Percentiles rank a stretch among this genome's conserved stretches.
Conservation (phyloP, 345 rosid genomes). For the Excoecaria cochinchinensis region DNA sequence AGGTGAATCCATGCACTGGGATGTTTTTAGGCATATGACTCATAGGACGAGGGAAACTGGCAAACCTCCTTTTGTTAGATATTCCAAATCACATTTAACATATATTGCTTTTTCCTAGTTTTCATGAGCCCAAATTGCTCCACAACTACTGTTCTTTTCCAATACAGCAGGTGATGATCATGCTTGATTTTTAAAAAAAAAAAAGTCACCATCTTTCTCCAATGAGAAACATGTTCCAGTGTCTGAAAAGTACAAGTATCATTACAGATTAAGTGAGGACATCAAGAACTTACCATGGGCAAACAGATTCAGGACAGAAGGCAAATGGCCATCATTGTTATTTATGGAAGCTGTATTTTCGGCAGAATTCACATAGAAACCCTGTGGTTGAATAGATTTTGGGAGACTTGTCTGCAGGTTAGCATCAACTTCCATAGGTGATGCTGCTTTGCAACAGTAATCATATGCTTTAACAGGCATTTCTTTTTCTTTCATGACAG, state of each 20-base stretch:
- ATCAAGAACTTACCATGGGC: slow-evolving; percentile 54
- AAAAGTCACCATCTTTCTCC: background rate
- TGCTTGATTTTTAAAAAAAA: background rate
- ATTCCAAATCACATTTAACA: background rate
- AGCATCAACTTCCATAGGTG: slow-evolving; percentile 29
- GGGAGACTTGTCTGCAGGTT: slow-evolving; percentile 23
- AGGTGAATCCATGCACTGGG: background rate
- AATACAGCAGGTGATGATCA: background rate
- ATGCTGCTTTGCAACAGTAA: slow-evolving; percentile 8
- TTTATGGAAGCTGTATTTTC: slow-evolving; percentile 46
- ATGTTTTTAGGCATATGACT: background rate
- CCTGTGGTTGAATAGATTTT: slow-evolving; percentile 25
- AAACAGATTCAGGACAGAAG: slow-evolving; percentile 36
- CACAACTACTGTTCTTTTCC: background rate
- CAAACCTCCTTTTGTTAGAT: background rate
- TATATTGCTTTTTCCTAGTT: background rate
- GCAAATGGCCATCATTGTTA: slow-evolving; percentile 32
- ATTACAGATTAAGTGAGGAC: background rate
- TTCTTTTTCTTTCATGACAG: slow-evolving; percentile 60
- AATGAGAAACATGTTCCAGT: background rate
- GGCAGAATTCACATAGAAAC: slow-evolving; percentile 39
- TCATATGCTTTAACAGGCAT: slow-evolving; percentile 19
- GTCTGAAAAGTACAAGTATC: background rate
- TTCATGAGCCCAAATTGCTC: background rate
- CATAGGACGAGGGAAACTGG: background rate